Conservation (phyloP, 768 basidiomycete genomes). For the Amanita subjunquillea region DNA sequence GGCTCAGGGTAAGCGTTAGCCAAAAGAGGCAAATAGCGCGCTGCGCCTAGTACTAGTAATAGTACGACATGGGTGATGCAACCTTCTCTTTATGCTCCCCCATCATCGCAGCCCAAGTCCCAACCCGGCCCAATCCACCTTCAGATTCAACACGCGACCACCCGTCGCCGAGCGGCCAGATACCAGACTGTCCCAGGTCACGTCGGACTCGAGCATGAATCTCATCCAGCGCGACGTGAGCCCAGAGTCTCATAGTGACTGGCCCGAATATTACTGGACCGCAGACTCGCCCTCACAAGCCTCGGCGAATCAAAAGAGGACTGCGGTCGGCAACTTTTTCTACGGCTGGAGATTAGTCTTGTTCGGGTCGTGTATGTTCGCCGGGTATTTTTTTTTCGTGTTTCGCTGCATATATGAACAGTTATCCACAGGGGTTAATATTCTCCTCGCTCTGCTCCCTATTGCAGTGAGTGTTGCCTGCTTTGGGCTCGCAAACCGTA, state of each 20-base stretch:
- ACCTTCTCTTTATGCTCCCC: not conserved
- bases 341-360: constrained; percentile 45
- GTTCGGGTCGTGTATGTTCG: constrained; percentile 43
- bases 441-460: constrained; percentile 56
- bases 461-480: constrained; percentile 39
- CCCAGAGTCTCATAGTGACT: constrained; percentile 8
- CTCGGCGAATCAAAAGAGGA: not conserved
- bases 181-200: constrained; percentile 8
- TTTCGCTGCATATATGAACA: not conserved
- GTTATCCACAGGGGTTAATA: constrained; percentile 49
- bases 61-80: not conserved
- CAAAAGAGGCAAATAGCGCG: constrained; percentile 2
- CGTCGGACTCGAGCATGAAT: constrained; percentile 10
- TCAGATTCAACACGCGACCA: not conserved
- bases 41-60: not conserved
- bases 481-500: not conserved
- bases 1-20: constrained; percentile 2
- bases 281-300: not conserved
- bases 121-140: not conserved
- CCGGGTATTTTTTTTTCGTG: not conserved
- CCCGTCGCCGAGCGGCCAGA: constrained; percentile 1
- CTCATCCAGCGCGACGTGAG: constrained; percentile 11
- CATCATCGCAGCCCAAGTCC: not conserved
- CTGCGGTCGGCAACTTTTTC: constrained; percentile 3
- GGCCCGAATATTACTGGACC: constrained; percentile 14